These are phyloP conservation scores for Sclerotinia subarctica DNA, from an alignment of 2,329 filamentous ascomycete species.

Conservation along the genomic window DNA sequence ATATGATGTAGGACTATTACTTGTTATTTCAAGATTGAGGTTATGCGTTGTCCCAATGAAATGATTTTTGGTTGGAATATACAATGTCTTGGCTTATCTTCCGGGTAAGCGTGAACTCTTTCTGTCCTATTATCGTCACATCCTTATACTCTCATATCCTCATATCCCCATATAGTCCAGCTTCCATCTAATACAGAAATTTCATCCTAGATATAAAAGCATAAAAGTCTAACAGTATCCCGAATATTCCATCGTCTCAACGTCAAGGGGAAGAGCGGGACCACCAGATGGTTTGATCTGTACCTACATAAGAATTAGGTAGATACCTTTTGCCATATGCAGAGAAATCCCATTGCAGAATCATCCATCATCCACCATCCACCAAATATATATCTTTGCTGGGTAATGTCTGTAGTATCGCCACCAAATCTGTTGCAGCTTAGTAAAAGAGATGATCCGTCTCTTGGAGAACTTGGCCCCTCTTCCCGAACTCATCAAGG, in stretches of 20 bases:
- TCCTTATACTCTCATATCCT: background rate
- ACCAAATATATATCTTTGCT: too few species aligned
- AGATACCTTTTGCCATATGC: background rate
- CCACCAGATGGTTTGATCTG: background rate
- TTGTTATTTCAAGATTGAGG: background rate
- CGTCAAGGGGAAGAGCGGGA: background rate
- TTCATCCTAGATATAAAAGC: background rate
- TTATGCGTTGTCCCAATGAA: background rate
- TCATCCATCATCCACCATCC: too few species aligned
- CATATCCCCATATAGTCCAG: background rate
- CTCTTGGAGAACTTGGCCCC: background rate
- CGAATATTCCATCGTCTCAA: background rate
- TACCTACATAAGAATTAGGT: background rate
- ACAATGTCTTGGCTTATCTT: background rate
- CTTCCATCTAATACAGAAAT: background rate
- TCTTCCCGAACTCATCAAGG: background rate
- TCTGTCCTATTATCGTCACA: too few species aligned
- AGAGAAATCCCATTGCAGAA: background rate
- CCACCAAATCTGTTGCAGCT: too few species aligned
- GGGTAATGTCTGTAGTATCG: too few species aligned
- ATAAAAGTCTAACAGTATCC: background rate
- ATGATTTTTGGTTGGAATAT: background rate
- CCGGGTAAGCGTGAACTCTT: too few species aligned
- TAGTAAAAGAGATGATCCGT: too few species aligned
- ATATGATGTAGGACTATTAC: too few species aligned